These are phyloP conservation scores for Lactifluus volemus DNA, from an alignment of 768 basidiomycete genomes.

Conservation along the genomic window DNA sequence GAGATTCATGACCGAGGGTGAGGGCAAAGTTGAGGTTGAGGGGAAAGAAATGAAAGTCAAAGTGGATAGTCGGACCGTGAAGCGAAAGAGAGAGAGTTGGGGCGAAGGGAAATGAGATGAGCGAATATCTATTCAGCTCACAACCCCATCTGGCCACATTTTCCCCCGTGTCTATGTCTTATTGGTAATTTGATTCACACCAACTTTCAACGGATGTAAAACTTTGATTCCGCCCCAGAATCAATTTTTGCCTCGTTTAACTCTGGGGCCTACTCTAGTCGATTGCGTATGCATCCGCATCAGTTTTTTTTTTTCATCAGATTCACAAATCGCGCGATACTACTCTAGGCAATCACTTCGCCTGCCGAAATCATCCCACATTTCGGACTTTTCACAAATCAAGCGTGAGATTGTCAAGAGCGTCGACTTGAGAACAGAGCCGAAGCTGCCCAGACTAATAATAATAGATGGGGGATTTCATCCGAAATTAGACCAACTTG, in stretches of 20 bases:
- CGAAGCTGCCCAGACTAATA: too few species aligned
- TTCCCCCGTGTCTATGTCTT: background rate
- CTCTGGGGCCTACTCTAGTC: too few species aligned
- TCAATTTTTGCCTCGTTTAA: background rate
- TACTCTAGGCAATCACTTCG: background rate
- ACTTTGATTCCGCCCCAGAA: background rate
- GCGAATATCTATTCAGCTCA: background rate
- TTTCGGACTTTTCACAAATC: background rate
- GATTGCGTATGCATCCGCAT: too few species aligned
- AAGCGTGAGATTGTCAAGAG: too few species aligned
- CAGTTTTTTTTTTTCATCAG: too few species aligned
- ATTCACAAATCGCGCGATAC: too few species aligned
- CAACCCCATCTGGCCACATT: background rate
- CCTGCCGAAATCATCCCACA: background rate
- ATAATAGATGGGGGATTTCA: background rate
- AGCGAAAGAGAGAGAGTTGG: background rate
- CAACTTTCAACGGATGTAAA: constrained; percentile 1
- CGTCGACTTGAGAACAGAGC: too few species aligned
- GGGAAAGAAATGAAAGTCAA: constrained; percentile 1
- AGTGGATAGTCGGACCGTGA: background rate
- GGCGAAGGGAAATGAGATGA: background rate
- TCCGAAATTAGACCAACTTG: background rate
- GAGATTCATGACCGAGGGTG: constrained; percentile 11
- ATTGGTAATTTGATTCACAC: too few species aligned
- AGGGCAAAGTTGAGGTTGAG: background rate